A percentile compares a stretch with the other conserved stretches of the same genome.
phyloP scores from a whole-genome alignment of 495 filamentous ascomycete species.

The Xanthoparmelia taractica region DNA sequence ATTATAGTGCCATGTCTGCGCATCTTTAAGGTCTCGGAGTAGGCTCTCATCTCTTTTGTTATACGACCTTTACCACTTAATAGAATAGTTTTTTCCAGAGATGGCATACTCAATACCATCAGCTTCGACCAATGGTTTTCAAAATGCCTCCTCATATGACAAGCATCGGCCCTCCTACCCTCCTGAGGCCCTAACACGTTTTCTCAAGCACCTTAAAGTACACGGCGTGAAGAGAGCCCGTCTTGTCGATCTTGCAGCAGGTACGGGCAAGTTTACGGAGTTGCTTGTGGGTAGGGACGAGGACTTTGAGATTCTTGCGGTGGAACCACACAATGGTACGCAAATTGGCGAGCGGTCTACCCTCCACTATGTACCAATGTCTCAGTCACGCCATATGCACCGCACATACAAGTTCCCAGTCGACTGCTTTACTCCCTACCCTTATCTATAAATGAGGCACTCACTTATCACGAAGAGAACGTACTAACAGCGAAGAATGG shows the following conservation, averaged over 20 bases:
- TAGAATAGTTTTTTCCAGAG: too few species aligned
- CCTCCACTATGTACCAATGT: slow-evolving; percentile 31
- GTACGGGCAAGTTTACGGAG: slow-evolving; percentile 62
- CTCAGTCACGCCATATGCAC: neutral
- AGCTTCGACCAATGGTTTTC: slow-evolving; percentile 40
- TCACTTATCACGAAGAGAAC: neutral
- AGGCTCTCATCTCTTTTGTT: neutral
- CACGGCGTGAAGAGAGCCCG: slow-evolving; percentile 34
- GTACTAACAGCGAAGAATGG: neutral
- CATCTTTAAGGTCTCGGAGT: neutral
- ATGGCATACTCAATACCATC: slow-evolving; percentile 11
- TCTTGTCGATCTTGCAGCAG: slow-evolving; percentile 56
- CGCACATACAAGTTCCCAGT: neutral
- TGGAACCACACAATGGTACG: slow-evolving; percentile 41
- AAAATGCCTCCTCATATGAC: slow-evolving; percentile 50
- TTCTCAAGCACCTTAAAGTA: slow-evolving; percentile 45
- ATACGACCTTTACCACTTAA: neutral
- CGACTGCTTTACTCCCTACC: too few species aligned
- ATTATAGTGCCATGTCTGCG: neutral
- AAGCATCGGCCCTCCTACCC: slow-evolving; percentile 55
- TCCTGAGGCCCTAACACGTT: slow-evolving; percentile 42
- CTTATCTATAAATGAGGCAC: neutral
- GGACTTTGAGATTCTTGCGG: slow-evolving; percentile 47
- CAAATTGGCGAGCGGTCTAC: neutral
- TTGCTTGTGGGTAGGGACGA: slow-evolving; percentile 44